Conservation (phyloP, 306 rosid species). For the Pachyrhizus erosus region DNA sequence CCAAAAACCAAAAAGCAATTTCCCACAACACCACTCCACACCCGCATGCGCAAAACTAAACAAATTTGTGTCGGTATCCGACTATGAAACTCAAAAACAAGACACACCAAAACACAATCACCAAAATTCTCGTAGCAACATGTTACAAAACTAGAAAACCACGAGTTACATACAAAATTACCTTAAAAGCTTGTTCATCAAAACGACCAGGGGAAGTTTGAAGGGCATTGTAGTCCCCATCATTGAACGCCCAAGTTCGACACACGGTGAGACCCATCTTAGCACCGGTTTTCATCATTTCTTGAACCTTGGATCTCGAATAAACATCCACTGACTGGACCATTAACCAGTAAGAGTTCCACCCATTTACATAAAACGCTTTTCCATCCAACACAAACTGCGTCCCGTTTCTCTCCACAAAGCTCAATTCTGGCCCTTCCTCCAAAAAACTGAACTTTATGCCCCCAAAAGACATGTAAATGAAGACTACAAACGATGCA, state of each 20-base stretch:
- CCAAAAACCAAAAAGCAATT: conserved; percentile 12
- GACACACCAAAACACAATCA: conserved; percentile 27
- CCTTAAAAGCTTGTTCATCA: conserved; percentile 86
- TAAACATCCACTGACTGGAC: conserved; percentile 71
- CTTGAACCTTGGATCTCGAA: conserved; percentile 64
- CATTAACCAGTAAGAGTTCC: conserved; percentile 99
- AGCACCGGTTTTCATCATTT: conserved; percentile 73
- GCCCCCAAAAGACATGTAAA: conserved; percentile 82
- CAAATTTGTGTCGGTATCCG: conserved; percentile 23
- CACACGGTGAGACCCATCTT: conserved; percentile 97
- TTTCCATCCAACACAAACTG: conserved; percentile 76
- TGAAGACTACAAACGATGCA: conserved; percentile 65
- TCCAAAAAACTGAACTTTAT: conserved; percentile 46
- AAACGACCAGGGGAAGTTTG: conserved; percentile 89
- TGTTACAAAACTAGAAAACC: conserved; percentile 29
- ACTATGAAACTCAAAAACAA: not conserved
- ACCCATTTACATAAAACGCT: conserved; percentile 82
- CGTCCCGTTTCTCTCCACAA: conserved; percentile 81
- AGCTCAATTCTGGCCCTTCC: conserved; percentile 52
- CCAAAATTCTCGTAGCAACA: conserved; percentile 21
- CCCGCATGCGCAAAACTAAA: not conserved
- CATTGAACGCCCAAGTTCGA: conserved; percentile 97
- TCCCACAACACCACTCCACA: not conserved
- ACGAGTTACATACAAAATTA: conserved; percentile 40
- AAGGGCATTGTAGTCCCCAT: conserved; percentile 89